These are phyloP conservation scores for Thielaviopsis cerberus DNA, from an alignment of 2,329 filamentous ascomycete species.

Conservation along the genomic window DNA sequence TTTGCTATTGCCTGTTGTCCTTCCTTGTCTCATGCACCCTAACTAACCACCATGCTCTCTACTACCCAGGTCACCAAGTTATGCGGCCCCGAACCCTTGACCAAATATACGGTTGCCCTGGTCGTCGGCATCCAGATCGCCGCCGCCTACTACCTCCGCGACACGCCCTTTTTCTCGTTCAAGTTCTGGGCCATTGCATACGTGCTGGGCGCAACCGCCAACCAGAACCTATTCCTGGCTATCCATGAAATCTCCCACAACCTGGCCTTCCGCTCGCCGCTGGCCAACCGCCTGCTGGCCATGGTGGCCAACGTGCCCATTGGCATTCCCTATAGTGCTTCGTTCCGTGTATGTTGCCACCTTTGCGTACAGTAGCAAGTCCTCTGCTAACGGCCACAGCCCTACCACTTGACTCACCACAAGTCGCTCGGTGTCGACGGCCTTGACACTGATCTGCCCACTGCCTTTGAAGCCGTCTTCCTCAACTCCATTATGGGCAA, in stretches of 20 bases:
- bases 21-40: slow-evolving; percentile 2
- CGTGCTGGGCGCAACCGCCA: slow-evolving; percentile 79
- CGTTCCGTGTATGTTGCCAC: slow-evolving; percentile 56
- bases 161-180: slow-evolving; percentile 65
- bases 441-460: slow-evolving; percentile 88
- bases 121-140: slow-evolving; percentile 69
- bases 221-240: slow-evolving; percentile 95
- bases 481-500: slow-evolving; percentile 91
- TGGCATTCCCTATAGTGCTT: slow-evolving; percentile 85
- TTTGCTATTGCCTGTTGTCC: slow-evolving; percentile 6
- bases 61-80: slow-evolving; percentile 74
- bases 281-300: slow-evolving; percentile 69
- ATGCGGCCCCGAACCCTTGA: slow-evolving; percentile 86
- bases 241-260: slow-evolving; percentile 99
- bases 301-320: slow-evolving; percentile 93
- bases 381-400: slow-evolving; percentile 26
- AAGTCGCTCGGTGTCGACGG: slow-evolving; percentile 95
- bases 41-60: background rate
- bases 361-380: background rate
- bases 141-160: slow-evolving; percentile 57
- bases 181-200: slow-evolving; percentile 77
- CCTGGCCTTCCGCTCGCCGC: slow-evolving; percentile 66
- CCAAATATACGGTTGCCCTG: slow-evolving; percentile 73
- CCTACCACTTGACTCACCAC: slow-evolving; percentile 96
- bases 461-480: slow-evolving; percentile 74